A percentile compares a stretch with the other conserved stretches of the same genome.
Evolutionary conservation across 2,329 filamentous ascomycete species (phyloP).

Genomic region (Cercospora canescens): DNA sequence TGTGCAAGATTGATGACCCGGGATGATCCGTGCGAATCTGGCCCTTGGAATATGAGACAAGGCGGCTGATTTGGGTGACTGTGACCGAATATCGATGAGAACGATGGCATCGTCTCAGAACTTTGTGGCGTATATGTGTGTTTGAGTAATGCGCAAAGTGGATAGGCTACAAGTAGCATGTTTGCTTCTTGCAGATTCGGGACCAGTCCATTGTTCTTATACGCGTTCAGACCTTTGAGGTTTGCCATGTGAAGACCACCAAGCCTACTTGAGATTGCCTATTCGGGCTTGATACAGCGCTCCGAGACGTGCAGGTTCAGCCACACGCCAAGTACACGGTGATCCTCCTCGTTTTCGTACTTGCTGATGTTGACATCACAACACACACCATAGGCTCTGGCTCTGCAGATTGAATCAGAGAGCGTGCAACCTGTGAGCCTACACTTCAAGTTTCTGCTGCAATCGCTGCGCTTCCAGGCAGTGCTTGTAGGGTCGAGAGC

Average conservation of each 20-base stretch:
- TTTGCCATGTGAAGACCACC: neutral
- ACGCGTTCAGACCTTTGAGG: neutral
- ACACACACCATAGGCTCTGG: neutral
- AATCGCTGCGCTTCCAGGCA: neutral
- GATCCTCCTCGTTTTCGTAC: neutral
- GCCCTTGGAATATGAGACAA: neutral
- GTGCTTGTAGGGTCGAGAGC: no score
- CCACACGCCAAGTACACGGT: neutral
- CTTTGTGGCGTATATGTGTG: neutral
- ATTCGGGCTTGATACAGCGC: neutral
- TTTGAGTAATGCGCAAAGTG: neutral
- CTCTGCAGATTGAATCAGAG: neutral
- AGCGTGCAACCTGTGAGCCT: neutral
- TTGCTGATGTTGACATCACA: neutral
- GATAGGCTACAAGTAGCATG: neutral
- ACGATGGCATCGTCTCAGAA: neutral
- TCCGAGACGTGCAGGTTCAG: neutral
- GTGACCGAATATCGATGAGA: neutral
- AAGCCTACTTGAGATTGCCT: neutral
- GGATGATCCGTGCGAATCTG: neutral
- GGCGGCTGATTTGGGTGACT: neutral
- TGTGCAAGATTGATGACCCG: neutral
- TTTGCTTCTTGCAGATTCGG: neutral
- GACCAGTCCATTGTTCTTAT: neutral
- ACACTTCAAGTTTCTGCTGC: neutral